Conservation (phyloP, 495 filamentous ascomycete species). For the Xylaria acuta region DNA sequence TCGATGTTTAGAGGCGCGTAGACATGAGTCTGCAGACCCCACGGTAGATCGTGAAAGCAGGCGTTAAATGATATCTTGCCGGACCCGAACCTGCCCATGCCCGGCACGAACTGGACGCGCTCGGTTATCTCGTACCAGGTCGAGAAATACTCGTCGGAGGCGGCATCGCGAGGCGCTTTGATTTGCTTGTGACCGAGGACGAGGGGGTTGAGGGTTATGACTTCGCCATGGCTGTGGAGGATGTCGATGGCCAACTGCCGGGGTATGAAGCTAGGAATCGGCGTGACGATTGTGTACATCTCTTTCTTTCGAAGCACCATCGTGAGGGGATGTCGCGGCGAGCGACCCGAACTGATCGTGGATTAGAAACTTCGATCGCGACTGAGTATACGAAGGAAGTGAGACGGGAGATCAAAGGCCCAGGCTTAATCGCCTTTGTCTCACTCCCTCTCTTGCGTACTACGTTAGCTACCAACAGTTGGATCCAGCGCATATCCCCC, state of each 20-base stretch:
- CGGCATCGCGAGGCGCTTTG: constrained; percentile 67
- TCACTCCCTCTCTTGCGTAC: neutral
- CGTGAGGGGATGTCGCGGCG: constrained; percentile 1
- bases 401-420: constrained; percentile 8
- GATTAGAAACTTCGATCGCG: neutral
- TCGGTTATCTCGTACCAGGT: constrained; percentile 74
- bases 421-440: neutral
- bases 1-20: constrained; percentile 68
- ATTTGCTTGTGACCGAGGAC: constrained; percentile 69
- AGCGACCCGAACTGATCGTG: neutral
- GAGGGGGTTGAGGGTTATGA: constrained; percentile 79
- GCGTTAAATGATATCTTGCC: constrained; percentile 74
- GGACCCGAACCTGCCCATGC: constrained; percentile 63
- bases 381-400: neutral
- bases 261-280: constrained; percentile 56
- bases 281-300: constrained; percentile 54
- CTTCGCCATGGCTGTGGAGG: constrained; percentile 63
- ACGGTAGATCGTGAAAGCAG: constrained; percentile 73
- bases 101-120: constrained; percentile 69
- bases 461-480: constrained; percentile 1
- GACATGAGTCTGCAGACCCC: constrained; percentile 75
- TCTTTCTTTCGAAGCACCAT: constrained; percentile 58
- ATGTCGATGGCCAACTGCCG: constrained; percentile 51
- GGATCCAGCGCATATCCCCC: neutral
- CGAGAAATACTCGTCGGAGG: constrained; percentile 71